These are phyloP conservation scores for Tolypocladium ophioglossoides DNA, from an alignment of 2,329 filamentous ascomycete genomes.

Conservation along the genomic window DNA sequence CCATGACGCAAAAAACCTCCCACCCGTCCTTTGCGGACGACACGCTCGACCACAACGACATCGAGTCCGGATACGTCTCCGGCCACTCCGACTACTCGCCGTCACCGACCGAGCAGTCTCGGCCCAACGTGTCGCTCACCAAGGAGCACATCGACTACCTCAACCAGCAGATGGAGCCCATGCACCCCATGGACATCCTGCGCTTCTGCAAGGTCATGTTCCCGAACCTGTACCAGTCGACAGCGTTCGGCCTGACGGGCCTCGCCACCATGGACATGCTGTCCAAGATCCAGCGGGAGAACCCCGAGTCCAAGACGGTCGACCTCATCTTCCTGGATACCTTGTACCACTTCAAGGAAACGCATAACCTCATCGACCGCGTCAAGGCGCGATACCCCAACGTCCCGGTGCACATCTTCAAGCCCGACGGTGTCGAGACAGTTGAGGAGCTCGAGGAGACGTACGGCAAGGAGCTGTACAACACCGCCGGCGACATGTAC, in stretches of 20 bases:
- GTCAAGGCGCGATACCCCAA: slow-evolving; percentile 68
- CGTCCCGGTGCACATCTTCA: slow-evolving; percentile 79
- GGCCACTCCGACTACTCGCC: slow-evolving; percentile 29
- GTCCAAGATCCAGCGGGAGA: slow-evolving; percentile 57
- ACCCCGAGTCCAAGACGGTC: slow-evolving; percentile 47
- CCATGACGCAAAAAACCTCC: slow-evolving; percentile 25
- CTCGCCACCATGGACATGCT: slow-evolving; percentile 80
- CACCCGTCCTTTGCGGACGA: slow-evolving; percentile 26
- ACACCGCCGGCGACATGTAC: slow-evolving; percentile 78
- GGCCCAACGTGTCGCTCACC: slow-evolving; percentile 76
- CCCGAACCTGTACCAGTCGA: slow-evolving; percentile 80
- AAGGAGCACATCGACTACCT: slow-evolving; percentile 81
- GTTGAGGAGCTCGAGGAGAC: slow-evolving; percentile 68
- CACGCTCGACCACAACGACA: slow-evolving; percentile 32
- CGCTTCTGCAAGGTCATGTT: slow-evolving; percentile 87
- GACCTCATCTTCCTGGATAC: slow-evolving; percentile 77
- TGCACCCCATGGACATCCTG: slow-evolving; percentile 84
- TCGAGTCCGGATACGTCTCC: slow-evolving; percentile 82
- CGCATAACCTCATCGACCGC: slow-evolving; percentile 60
- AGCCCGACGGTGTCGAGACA: slow-evolving; percentile 65
- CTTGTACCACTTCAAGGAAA: slow-evolving; percentile 73
- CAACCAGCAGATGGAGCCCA: slow-evolving; percentile 78
- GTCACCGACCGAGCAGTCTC: slow-evolving; percentile 22
- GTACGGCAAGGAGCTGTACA: slow-evolving; percentile 78
- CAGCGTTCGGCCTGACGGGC: slow-evolving; percentile 72